Evolutionary conservation across 495 filamentous ascomycete genomes (phyloP).

Genomic region (Saxophila tyrrhenica): DNA sequence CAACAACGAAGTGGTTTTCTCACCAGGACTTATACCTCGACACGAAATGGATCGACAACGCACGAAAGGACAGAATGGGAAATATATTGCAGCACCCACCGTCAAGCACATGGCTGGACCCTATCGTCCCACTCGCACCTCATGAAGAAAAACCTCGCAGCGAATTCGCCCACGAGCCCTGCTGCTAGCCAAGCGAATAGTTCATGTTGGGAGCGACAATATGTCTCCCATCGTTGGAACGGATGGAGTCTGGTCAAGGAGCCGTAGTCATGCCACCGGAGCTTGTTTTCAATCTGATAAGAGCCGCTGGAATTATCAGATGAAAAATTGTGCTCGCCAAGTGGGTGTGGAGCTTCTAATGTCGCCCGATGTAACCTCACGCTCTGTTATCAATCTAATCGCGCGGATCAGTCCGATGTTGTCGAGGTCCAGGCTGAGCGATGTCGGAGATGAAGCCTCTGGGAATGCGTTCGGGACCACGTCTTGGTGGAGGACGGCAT

Average conservation of each 20-base stretch:
- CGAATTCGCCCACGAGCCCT: neutral
- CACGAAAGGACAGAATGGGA: too few species aligned
- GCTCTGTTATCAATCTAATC: neutral
- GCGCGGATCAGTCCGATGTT: too few species aligned
- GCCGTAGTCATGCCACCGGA: neutral
- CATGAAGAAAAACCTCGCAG: neutral
- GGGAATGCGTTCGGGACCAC: too few species aligned
- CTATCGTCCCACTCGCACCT: neutral
- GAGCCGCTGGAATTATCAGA: neutral
- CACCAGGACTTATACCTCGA: too few species aligned
- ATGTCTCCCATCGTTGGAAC: too few species aligned
- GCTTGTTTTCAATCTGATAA: neutral
- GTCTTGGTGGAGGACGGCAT: too few species aligned
- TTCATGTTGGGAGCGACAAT: neutral
- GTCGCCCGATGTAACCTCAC: too few species aligned
- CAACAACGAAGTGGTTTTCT: too few species aligned
- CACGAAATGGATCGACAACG: too few species aligned
- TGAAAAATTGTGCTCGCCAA: neutral
- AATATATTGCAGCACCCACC: neutral
- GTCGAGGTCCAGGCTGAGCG: too few species aligned
- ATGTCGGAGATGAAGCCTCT: too few species aligned
- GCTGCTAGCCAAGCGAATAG: neutral
- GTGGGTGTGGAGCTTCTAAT: too few species aligned
- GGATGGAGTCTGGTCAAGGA: neutral
- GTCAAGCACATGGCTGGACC: neutral